Evolutionary conservation across 2,329 filamentous ascomycete genomes (phyloP), one percentile per base, ranked within the genome.

Genomic region (Emmonsia crescens): DNA sequence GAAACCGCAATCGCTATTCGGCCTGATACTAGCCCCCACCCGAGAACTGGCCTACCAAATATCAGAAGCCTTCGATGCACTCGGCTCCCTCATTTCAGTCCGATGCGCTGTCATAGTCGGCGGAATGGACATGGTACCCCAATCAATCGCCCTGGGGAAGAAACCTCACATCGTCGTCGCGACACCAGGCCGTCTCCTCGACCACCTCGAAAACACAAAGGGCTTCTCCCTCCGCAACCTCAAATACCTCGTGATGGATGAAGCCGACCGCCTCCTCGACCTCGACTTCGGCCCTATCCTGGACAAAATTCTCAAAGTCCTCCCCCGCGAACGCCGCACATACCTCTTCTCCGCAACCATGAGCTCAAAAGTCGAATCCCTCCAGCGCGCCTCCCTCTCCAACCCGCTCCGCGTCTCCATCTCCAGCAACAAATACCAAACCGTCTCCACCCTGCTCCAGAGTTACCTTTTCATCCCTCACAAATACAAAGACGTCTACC

Each of bases 131-230:
- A 96, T 96, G 90, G 89, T 96, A 0, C 84, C 89, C 0, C 94
- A 99, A 73, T 77, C 89, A 0, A 95, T 99, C 65, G 89, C 92
- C 0, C 83, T 99, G 0, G 91, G 89, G n/a, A 96, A 96, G 81
- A 93, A 93, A 69, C 94, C 94, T 8, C 94, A 99, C 70, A 87
- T 99, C 29, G 80, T 97, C 27, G 92, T 97, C 46, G 93, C 93
- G 0, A 96, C 93, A 0, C 93, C 93, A 0, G 93, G 92, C 59
- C 85, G 93, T 61, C 78, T 96, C 27, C 80, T 96, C 4, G 94
- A 97, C 70, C 94, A 99, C 69, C 79, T 97, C 9, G 91, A 97
- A 73, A 96, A 96, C 76, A 99, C 94, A 1, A 96, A 96, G 75
- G 93, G 94, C 12, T 97, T 99, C 76, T 92, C 88, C 1, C 78